These are phyloP conservation scores for Pseudogymnoascus sp. DNA, from an alignment of 2,329 filamentous ascomycete species.

Conservation along the genomic window DNA sequence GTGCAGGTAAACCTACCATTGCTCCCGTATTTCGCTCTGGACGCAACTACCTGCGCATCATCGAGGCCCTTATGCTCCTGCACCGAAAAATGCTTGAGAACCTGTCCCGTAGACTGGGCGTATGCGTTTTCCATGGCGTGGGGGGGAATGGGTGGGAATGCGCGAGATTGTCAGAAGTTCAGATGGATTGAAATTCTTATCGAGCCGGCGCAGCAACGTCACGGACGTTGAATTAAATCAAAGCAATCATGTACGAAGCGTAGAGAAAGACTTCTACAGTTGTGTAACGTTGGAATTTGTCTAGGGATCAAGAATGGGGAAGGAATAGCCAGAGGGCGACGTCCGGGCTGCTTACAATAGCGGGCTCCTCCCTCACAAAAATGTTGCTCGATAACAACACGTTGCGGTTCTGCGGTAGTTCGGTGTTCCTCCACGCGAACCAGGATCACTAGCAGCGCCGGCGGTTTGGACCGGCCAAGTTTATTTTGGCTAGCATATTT, in stretches of 20 bases:
- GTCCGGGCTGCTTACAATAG: not conserved
- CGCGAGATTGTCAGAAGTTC: not conserved
- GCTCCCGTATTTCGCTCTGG: conserved; percentile 52
- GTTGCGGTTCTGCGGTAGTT: not conserved
- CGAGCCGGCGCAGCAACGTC: not conserved
- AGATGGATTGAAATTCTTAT: not conserved
- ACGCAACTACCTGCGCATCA: conserved; percentile 48
- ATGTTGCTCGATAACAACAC: not conserved
- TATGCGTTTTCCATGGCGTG: conserved; percentile 54
- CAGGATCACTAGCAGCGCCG: not conserved
- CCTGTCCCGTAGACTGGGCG: conserved; percentile 46
- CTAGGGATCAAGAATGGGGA: not conserved
- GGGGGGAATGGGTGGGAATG: not conserved
- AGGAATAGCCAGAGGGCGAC: not conserved
- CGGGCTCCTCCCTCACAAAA: not conserved
- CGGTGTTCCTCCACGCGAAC: not conserved
- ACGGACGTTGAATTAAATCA: conserved; percentile 4
- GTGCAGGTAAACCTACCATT: conserved; percentile 45
- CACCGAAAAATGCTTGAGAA: conserved; percentile 51
- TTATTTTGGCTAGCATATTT: not conserved
- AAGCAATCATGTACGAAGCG: conserved; percentile 1
- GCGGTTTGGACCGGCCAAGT: not conserved
- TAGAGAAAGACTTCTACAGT: not conserved
- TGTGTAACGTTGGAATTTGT: not conserved
- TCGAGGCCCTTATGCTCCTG: conserved; percentile 47